phyloP scores from a whole-genome alignment of 768 basidiomycete species.

The Phanerochaete carnosa region DNA sequence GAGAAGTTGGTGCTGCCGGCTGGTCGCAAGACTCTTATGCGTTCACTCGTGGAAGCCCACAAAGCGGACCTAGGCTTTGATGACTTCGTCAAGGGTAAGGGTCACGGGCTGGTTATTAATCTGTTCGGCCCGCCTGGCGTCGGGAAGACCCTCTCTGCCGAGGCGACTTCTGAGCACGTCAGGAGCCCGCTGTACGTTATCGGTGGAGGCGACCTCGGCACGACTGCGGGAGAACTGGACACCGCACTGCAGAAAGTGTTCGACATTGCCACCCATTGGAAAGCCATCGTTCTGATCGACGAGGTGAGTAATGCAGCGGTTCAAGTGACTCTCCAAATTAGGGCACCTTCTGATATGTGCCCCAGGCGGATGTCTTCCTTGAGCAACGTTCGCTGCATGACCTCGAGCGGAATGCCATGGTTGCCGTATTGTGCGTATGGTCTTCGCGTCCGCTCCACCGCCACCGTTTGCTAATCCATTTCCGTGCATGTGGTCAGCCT shows the following conservation, averaged over 20 bases:
- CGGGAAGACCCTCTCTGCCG: constrained; percentile 25
- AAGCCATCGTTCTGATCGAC: constrained; percentile 31
- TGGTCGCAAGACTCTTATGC: constrained; percentile 27
- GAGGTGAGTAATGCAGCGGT: constrained; percentile 13
- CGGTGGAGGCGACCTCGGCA: constrained; percentile 31
- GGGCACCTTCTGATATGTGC: not conserved
- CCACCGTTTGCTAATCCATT: not conserved
- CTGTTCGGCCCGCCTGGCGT: constrained; percentile 27
- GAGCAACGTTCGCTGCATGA: constrained; percentile 64
- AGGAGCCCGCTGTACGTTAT: constrained; percentile 23
- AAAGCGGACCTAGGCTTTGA: constrained; percentile 21
- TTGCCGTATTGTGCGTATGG: constrained; percentile 45
- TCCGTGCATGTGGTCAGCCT: constrained; percentile 10
- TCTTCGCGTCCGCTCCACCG: not conserved
- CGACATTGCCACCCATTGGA: constrained; percentile 30
- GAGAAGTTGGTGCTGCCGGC: constrained; percentile 26
- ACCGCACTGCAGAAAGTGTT: constrained; percentile 24
- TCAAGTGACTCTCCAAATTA: not conserved
- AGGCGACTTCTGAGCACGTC: constrained; percentile 19
- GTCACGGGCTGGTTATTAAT: constrained; percentile 32
- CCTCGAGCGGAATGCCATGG: constrained; percentile 64
- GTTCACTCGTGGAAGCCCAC: constrained; percentile 30
- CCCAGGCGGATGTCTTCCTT: constrained; percentile 61
- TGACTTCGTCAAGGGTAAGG: constrained; percentile 34
- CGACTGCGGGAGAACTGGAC: constrained; percentile 27